Conservation (phyloP, 805 yeast species). For the Jamesozyma spencerorum region DNA sequence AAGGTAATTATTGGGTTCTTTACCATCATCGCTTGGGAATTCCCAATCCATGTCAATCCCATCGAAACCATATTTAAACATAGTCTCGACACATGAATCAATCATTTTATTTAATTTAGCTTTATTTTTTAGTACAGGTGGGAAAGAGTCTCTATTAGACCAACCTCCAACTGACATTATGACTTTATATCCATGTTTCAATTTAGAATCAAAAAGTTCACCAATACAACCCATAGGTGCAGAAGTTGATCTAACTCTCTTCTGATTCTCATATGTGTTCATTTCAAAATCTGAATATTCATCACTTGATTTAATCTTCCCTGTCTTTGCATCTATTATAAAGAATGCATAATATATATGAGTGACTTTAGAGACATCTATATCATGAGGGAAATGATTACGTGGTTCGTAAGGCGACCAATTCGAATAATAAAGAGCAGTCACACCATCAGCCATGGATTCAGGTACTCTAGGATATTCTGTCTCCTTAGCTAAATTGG, state of each 20-base stretch:
- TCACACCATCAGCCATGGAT: background rate
- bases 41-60: slow-evolving; percentile 97
- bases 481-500: too few species aligned
- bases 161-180: slow-evolving; percentile 83
- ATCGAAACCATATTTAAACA: slow-evolving; percentile 59
- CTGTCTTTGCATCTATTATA: slow-evolving; percentile 44
- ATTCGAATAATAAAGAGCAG: slow-evolving; percentile 42
- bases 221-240: slow-evolving; percentile 40
- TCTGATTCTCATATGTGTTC: slow-evolving; percentile 11
- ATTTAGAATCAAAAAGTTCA: slow-evolving; percentile 35
- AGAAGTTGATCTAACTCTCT: background rate
- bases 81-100: slow-evolving; percentile 36
- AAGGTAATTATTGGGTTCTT: slow-evolving; percentile 39
- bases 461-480: too few species aligned
- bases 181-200: slow-evolving; percentile 36
- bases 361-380: slow-evolving; percentile 49
- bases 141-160: slow-evolving; percentile 44
- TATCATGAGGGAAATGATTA: slow-evolving; percentile 48
- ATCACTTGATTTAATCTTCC: slow-evolving; percentile 49
- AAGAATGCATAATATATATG: slow-evolving; percentile 76
- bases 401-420: slow-evolving; percentile 64
- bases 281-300: slow-evolving; percentile 54
- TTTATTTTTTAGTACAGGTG: slow-evolving; percentile 34
- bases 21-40: slow-evolving; percentile 45
- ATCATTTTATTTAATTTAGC: slow-evolving; percentile 39